Evolutionary conservation across 1,284 basidiomycete species (phyloP).

Genomic region (Leccinum pseudoinsigne): DNA sequence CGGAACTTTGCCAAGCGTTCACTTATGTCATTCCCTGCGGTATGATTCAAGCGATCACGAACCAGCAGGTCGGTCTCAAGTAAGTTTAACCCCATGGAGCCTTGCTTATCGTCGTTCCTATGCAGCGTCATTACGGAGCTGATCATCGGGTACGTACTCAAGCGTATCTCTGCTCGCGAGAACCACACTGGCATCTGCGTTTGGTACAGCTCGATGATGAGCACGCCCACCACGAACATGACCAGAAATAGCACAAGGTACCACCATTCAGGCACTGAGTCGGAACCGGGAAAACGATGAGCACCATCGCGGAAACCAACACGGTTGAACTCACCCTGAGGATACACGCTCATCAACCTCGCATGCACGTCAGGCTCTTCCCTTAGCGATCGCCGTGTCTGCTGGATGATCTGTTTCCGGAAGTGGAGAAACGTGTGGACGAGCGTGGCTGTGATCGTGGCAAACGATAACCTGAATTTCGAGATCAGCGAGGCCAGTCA

Average conservation of each 20-base stretch:
- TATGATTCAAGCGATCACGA: conserved; percentile 45
- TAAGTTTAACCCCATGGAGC: conserved; percentile 11
- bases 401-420: conserved; percentile 61
- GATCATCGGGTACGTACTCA: conserved; percentile 40
- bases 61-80: conserved; percentile 44
- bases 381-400: conserved; percentile 49
- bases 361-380: conserved; percentile 80
- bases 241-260: conserved; percentile 31
- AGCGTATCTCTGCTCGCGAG: neutral
- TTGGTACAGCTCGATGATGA: conserved; percentile 57
- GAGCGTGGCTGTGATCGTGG: conserved; percentile 63
- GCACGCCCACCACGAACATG: conserved; percentile 57
- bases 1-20: conserved; percentile 32
- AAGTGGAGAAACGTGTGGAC: conserved; percentile 71
- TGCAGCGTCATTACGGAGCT: conserved; percentile 46
- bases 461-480: conserved; percentile 49
- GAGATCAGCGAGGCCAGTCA: neutral
- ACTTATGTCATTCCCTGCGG: conserved; percentile 48
- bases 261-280: conserved; percentile 35
- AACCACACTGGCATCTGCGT: conserved; percentile 47
- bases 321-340: conserved; percentile 52
- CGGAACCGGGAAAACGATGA: conserved; percentile 18
- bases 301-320: conserved; percentile 13
- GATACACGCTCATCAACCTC: conserved; percentile 70
- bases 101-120: neutral